A percentile compares a stretch with the other conserved stretches of the same genome.
Evolutionary conservation across 495 filamentous ascomycete species (phyloP).

Genomic region (Oleoguttula mirabilis): DNA sequence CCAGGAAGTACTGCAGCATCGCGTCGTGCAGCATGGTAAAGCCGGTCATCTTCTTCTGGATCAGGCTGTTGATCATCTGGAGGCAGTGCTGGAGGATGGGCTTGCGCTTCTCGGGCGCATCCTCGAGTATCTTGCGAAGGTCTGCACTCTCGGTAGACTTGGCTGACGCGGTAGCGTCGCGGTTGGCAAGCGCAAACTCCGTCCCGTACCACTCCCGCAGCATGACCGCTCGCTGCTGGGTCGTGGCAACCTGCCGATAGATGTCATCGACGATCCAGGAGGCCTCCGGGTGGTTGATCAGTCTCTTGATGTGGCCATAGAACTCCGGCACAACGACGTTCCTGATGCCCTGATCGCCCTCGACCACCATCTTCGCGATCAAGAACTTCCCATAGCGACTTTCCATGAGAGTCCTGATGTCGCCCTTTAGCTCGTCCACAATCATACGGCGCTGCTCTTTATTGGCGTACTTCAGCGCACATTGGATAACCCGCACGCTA

Average conservation of each 20-base stretch:
- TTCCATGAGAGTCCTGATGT: slow-evolving; percentile 73
- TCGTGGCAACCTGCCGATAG: slow-evolving; percentile 73
- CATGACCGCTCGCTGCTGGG: slow-evolving; percentile 67
- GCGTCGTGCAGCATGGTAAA: slow-evolving; percentile 96
- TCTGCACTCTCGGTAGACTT: slow-evolving; percentile 40
- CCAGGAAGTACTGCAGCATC: slow-evolving; percentile 92
- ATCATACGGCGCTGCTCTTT: slow-evolving; percentile 73
- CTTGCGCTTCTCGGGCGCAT: slow-evolving; percentile 68
- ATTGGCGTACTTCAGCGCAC: slow-evolving; percentile 89
- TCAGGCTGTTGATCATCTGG: slow-evolving; percentile 73
- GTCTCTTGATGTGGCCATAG: slow-evolving; percentile 76
- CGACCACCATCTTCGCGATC: slow-evolving; percentile 84
- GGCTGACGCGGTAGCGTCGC: slow-evolving; percentile 17
- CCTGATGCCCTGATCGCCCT: slow-evolving; percentile 71
- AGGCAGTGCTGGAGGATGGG: slow-evolving; percentile 74
- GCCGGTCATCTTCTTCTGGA: slow-evolving; percentile 89
- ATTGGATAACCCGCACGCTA: slow-evolving; percentile 86
- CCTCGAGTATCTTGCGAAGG: slow-evolving; percentile 58
- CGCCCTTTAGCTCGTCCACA: slow-evolving; percentile 72
- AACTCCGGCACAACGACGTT: slow-evolving; percentile 88
- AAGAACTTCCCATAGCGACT: slow-evolving; percentile 95
- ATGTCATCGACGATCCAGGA: slow-evolving; percentile 96
- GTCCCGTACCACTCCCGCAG: slow-evolving; percentile 94
- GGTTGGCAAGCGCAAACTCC: slow-evolving; percentile 70
- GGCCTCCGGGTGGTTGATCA: slow-evolving; percentile 91